phyloP scores from a whole-genome alignment of 176 grass and related monocot genomes.

The Elymus sibiricus region DNA sequence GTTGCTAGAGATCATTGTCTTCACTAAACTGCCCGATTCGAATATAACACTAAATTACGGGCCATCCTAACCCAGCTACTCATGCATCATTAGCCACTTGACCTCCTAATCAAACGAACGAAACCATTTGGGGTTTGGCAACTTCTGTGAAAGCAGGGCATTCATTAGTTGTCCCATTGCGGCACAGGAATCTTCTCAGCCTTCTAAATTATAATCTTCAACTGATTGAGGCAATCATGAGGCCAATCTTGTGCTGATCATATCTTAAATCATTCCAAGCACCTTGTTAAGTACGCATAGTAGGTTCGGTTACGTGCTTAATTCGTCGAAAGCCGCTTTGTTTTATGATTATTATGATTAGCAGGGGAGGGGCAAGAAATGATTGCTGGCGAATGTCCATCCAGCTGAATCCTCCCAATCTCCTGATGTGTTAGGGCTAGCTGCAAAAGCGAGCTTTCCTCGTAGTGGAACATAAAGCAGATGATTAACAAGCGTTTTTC shows the following conservation, averaged over 20 bases:
- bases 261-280: conserved; percentile 48
- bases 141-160: conserved; percentile 42
- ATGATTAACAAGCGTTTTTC: conserved; percentile 11
- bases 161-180: conserved; percentile 42
- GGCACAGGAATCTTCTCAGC: conserved; percentile 33
- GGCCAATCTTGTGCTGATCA: conserved; percentile 43
- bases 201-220: conserved; percentile 18
- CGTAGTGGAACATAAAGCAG: conserved; percentile 52
- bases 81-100: conserved; percentile 39
- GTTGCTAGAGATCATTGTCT: conserved; percentile 42
- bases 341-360: not conserved
- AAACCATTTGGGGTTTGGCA: conserved; percentile 55
- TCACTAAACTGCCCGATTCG: conserved; percentile 34
- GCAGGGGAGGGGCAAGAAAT: conserved; percentile 9
- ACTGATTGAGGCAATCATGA: conserved; percentile 43
- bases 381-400: conserved; percentile 27
- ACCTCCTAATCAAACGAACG: conserved; percentile 27
- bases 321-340: conserved; percentile 28
- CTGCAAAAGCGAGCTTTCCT: conserved; percentile 38
- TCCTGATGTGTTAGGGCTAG: conserved; percentile 55
- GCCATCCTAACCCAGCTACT: conserved; percentile 28
- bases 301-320: conserved; percentile 50
- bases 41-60: conserved; percentile 31
- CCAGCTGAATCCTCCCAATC: conserved; percentile 32
- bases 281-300: conserved; percentile 43